phyloP scores from a whole-genome alignment of 1,284 basidiomycete genomes.

The Marasmius sp. region DNA sequence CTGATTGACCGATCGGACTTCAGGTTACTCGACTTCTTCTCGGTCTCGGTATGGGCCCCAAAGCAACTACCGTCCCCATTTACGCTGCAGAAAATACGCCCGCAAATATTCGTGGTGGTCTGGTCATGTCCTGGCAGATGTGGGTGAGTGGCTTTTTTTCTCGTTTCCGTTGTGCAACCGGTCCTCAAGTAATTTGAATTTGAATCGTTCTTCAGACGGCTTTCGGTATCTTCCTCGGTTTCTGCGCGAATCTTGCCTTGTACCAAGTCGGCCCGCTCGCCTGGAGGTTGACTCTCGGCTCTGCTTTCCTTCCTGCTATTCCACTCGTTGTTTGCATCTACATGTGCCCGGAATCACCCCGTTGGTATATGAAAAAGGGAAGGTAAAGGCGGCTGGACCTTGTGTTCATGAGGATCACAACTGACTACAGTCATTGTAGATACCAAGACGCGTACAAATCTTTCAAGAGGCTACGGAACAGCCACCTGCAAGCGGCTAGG shows the following conservation, averaged over 20 bases:
- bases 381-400: conserved; percentile 8
- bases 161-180: not conserved
- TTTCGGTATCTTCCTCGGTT: conserved; percentile 58
- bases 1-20: not conserved
- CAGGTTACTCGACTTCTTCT: conserved; percentile 56
- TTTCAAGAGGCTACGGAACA: conserved; percentile 61
- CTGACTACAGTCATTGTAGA: conserved; percentile 14
- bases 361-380: conserved; percentile 69
- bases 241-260: conserved; percentile 50
- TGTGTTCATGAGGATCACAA: not conserved
- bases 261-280: conserved; percentile 44
- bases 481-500: conserved; percentile 62
- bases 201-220: conserved; percentile 35
- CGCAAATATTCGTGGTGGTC: conserved; percentile 62
- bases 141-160: conserved; percentile 43
- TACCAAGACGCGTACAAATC: conserved; percentile 59
- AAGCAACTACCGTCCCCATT: conserved; percentile 60
- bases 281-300: conserved; percentile 59
- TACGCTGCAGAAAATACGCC: conserved; percentile 64
- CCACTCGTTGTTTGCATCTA: conserved; percentile 48
- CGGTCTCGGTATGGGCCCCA: conserved; percentile 68
- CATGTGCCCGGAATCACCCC: conserved; percentile 43
- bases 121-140: conserved; percentile 69
- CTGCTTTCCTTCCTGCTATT: conserved; percentile 54
- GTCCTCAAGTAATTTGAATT: not conserved